Percentiles rank a stretch among this genome's conserved stretches.
Conservation (phyloP, 176 grass and related monocot genomes). For the Musa beccarii region DNA sequence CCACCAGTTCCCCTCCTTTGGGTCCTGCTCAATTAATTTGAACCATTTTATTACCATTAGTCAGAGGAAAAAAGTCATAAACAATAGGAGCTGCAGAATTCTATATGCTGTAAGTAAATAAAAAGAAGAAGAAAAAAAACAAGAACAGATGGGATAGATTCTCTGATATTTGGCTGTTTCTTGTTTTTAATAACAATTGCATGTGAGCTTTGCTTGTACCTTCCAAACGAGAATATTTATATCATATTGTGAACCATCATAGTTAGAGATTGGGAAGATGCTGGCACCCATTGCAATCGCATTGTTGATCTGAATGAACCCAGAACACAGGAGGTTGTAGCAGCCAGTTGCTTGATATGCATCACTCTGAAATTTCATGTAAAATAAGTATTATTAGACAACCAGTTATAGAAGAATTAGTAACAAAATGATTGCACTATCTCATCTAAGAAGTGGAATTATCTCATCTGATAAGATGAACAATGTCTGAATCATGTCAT, state of each 20-base stretch:
- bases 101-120: background rate
- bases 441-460: background rate
- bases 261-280: background rate
- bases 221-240: background rate
- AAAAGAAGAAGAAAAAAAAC: too few relatives aligned
- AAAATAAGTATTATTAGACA: background rate
- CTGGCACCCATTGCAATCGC: background rate
- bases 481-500: background rate
- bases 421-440: too few relatives aligned
- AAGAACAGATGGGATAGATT: too few relatives aligned
- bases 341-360: background rate
- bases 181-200: background rate
- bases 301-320: constrained; percentile 8
- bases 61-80: background rate
- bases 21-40: background rate
- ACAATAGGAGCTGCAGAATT: background rate
- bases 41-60: too few relatives aligned
- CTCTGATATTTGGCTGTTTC: too few relatives aligned
- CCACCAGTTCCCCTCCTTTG: constrained; percentile 1
- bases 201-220: background rate
- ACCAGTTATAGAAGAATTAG: background rate
- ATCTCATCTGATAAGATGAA: background rate
- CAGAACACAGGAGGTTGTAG: background rate
- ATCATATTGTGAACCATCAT: constrained; percentile 2
- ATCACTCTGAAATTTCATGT: constrained; percentile 11